Percentiles rank a stretch among this genome's conserved stretches.
Evolutionary conservation across 495 filamentous ascomycete genomes (phyloP).

Genomic region (Xylona heveae): DNA sequence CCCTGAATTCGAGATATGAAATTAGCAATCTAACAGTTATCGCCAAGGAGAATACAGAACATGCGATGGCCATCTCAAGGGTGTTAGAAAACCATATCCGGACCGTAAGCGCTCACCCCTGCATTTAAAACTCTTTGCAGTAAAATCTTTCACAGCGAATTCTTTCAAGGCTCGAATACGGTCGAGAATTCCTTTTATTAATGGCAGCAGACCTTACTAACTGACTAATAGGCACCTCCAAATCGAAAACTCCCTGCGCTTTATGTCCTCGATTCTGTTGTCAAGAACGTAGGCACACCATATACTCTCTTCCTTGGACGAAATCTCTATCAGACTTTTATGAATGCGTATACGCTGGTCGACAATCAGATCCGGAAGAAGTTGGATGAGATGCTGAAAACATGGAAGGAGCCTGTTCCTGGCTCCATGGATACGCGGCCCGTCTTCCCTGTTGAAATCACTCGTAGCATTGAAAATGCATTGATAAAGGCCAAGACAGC

Average conservation of each 20-base stretch:
- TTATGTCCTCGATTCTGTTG: constrained; percentile 96
- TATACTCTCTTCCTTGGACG: constrained; percentile 87
- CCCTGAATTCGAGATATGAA: constrained; percentile 70
- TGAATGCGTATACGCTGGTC: constrained; percentile 83
- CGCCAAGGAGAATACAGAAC: constrained; percentile 86
- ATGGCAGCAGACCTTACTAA: background rate
- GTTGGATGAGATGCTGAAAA: constrained; percentile 92
- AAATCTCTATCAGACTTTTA: constrained; percentile 82
- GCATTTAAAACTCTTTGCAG: constrained; percentile 1
- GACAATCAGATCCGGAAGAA: constrained; percentile 61
- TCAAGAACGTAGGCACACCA: constrained; percentile 95
- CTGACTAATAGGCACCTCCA: constrained; percentile 47
- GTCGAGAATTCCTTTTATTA: constrained; percentile 4
- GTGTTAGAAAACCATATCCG: constrained; percentile 81
- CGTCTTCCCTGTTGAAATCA: constrained; percentile 70
- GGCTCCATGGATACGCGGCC: constrained; percentile 73
- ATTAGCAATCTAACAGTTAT: constrained; percentile 93
- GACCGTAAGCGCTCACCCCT: constrained; percentile 41
- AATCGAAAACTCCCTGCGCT: constrained; percentile 74
- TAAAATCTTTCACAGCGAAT: no score
- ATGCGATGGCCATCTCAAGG: constrained; percentile 77
- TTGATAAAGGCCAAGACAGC: constrained; percentile 72
- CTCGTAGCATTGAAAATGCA: constrained; percentile 78
- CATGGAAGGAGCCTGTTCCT: constrained; percentile 92
- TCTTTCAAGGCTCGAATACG: constrained; percentile 6